Percentiles rank a stretch among this genome's conserved stretches.
phyloP scores from a whole-genome alignment of 352 stramenopile species.

The Nothophytophthora sp. region DNA sequence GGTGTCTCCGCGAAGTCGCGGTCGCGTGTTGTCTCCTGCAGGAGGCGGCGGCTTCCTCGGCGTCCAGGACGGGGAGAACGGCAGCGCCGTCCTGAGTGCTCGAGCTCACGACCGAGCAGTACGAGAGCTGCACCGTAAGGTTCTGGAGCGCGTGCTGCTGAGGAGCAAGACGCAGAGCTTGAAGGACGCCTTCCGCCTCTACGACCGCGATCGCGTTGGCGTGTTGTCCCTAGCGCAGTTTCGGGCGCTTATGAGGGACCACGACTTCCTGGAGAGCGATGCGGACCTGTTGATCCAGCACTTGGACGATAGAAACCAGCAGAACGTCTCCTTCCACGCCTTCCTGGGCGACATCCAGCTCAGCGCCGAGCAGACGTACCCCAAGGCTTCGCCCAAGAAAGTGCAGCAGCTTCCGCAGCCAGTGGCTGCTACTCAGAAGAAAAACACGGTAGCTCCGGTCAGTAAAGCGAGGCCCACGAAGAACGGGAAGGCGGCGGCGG shows the following conservation, averaged over 20 bases:
- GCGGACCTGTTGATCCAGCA: conserved; percentile 51
- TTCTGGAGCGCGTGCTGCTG: conserved; percentile 59
- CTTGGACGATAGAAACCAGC: conserved; percentile 34
- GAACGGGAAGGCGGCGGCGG: conserved; percentile 10
- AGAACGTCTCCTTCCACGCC: conserved; percentile 52
- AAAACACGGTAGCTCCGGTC: conserved; percentile 5
- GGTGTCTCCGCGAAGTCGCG: too few species aligned
- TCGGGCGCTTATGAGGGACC: conserved; percentile 47
- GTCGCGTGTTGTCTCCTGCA: too few species aligned
- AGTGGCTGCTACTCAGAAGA: conserved; percentile 16
- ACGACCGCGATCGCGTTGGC: conserved; percentile 49
- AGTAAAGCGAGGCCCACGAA: too few species aligned
- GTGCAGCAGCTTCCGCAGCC: conserved; percentile 34
- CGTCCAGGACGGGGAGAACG: too few species aligned
- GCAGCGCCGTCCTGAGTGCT: not conserved
- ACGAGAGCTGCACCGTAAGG: conserved; percentile 52
- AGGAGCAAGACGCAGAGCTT: conserved; percentile 55
- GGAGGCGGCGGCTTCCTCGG: too few species aligned
- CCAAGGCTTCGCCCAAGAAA: conserved; percentile 45
- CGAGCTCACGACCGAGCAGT: conserved; percentile 8
- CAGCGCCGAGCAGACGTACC: conserved; percentile 42
- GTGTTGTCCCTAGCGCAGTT: conserved; percentile 51
- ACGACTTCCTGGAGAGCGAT: conserved; percentile 53
- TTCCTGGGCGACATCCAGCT: conserved; percentile 50
- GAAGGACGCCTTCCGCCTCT: conserved; percentile 70